A percentile compares a stretch with the other conserved stretches of the same genome.
These are phyloP conservation scores for Brassica incana DNA, from an alignment of 345 rosid genomes.

Conservation along the genomic window DNA sequence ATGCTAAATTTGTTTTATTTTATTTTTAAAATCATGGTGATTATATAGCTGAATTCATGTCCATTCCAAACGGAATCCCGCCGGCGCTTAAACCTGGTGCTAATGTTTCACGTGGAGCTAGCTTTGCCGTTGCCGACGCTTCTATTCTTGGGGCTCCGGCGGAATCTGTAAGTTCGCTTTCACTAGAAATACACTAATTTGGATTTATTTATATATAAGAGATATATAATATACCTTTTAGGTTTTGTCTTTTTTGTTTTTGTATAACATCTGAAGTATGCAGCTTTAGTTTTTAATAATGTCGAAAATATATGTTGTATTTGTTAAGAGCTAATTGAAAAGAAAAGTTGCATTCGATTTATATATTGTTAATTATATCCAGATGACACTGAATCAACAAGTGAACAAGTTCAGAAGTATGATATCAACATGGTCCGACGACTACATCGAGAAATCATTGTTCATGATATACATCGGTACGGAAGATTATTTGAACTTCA, in stretches of 20 bases:
- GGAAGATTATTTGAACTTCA: conserved; percentile 34
- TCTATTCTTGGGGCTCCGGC: conserved; percentile 16
- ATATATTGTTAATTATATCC: background rate
- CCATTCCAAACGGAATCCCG: conserved; percentile 29
- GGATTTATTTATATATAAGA: background rate
- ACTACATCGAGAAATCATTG: conserved; percentile 10
- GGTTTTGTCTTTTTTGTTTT: no score
- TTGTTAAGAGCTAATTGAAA: background rate
- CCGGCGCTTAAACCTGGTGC: conserved; percentile 17
- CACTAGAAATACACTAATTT: background rate
- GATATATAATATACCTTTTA: background rate
- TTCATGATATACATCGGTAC: conserved; percentile 34
- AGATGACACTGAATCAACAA: conserved; percentile 32
- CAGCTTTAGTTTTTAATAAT: background rate
- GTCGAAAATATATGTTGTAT: background rate
- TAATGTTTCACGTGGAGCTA: conserved; percentile 31
- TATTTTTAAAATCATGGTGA: background rate
- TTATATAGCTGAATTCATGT: conserved; percentile 26
- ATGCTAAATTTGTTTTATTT: background rate
- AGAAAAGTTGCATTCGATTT: background rate
- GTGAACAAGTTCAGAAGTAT: conserved; percentile 2
- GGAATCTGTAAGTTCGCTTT: conserved; percentile 25
- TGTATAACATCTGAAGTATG: background rate
- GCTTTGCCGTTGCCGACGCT: conserved; percentile 37
- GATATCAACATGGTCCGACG: conserved; percentile 18